Conservation (phyloP, 441 rosid species). For the Arabidopsis lyrata region DNA sequence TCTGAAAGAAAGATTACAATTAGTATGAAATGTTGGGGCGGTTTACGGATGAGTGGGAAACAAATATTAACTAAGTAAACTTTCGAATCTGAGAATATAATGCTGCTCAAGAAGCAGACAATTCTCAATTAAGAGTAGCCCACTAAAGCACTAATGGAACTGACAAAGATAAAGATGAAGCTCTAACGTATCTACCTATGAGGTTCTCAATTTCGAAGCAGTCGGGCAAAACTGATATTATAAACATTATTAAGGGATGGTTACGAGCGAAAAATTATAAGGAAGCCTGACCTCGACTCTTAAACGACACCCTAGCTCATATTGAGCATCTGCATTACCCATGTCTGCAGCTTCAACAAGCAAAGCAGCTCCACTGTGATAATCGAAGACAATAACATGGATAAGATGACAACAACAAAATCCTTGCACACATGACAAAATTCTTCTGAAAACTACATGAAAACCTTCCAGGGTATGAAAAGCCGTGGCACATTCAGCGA, state of each 20-base stretch:
- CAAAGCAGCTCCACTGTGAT: conserved; percentile 82
- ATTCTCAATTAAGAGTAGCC: conserved; percentile 3
- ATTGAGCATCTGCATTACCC: conserved; percentile 93
- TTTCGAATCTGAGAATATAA: not conserved
- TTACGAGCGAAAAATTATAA: not conserved
- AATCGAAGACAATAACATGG: conserved; percentile 10
- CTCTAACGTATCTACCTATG: not conserved
- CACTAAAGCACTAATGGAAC: not conserved
- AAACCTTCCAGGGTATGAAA: not conserved
- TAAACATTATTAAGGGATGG: not conserved
- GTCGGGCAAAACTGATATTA: not conserved
- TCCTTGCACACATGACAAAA: conserved; percentile 4
- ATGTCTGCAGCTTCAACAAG: conserved; percentile 90
- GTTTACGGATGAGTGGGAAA: not conserved
- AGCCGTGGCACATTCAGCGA: not conserved
- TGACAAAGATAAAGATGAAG: conserved; percentile 7
- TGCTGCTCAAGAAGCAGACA: not conserved
- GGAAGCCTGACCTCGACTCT: conserved; percentile 74
- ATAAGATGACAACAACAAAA: conserved; percentile 2
- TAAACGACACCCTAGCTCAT: conserved; percentile 78
- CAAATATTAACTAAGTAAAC: not conserved
- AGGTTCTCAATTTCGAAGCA: not conserved
- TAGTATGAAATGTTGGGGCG: not conserved
- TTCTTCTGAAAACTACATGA: not conserved
- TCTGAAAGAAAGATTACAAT: conserved; percentile 48